Evolutionary conservation across 208 protist species (phyloP).

Genomic region (Blechomonas ayalai): DNA sequence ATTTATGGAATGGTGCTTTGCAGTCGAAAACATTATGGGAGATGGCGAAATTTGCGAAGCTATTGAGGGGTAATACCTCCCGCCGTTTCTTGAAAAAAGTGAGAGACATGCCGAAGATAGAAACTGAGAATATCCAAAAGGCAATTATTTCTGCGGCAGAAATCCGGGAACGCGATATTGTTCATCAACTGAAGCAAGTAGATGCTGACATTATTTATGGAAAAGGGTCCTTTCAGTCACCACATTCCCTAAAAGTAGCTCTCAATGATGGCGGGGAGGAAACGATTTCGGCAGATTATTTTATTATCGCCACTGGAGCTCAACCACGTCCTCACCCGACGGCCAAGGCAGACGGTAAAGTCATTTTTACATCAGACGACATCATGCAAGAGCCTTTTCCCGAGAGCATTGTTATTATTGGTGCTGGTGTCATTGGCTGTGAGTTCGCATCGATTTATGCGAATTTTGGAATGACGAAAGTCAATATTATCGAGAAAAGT

Average conservation of each 20-base stretch:
- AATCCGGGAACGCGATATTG: conserved; percentile 58
- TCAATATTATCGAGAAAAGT: conserved; percentile 85
- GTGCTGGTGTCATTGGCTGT: conserved; percentile 88
- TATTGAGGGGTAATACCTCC: conserved; percentile 35
- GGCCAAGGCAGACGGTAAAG: conserved; percentile 61
- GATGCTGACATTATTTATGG: conserved; percentile 45
- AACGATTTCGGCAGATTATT: conserved; percentile 68
- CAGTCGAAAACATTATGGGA: conserved; percentile 90
- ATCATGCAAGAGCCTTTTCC: conserved; percentile 83
- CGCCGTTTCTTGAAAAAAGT: conserved; percentile 46
- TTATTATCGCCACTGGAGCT: conserved; percentile 82
- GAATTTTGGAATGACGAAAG: conserved; percentile 81
- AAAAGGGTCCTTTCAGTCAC: conserved; percentile 40
- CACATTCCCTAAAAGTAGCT: conserved; percentile 30
- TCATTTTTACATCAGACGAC: conserved; percentile 86
- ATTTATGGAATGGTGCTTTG: conserved; percentile 87
- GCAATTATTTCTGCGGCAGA: conserved; percentile 48
- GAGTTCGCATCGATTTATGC: conserved; percentile 90
- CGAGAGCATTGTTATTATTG: conserved; percentile 86
- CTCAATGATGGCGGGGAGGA: conserved; percentile 29
- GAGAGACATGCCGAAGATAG: conserved; percentile 40
- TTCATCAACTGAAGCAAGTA: conserved; percentile 43
- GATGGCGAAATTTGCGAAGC: conserved; percentile 77
- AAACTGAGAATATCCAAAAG: conserved; percentile 49
- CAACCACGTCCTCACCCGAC: conserved; percentile 70